These are phyloP conservation scores for Alternaria panax DNA, from an alignment of 2,329 filamentous ascomycete species.

Conservation along the genomic window DNA sequence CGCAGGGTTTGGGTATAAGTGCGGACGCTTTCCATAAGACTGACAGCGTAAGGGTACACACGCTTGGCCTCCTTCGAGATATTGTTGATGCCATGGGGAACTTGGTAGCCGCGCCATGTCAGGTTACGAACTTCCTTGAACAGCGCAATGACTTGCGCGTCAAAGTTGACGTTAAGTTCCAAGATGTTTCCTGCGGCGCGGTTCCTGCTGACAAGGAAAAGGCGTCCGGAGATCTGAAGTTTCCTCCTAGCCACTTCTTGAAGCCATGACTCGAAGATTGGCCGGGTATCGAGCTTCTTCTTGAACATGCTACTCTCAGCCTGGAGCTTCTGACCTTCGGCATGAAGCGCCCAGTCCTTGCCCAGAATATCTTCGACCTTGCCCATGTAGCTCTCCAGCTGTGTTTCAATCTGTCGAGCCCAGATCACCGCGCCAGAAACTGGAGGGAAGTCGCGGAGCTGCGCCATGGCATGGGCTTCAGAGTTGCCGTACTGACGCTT, in stretches of 20 bases:
- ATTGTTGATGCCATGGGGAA: conserved; percentile 92
- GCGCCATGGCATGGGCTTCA: conserved; percentile 97
- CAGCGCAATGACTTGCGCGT: conserved; percentile 93
- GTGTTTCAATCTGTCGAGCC: conserved; percentile 95
- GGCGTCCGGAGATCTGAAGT: conserved; percentile 86
- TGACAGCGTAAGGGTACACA: conserved; percentile 97
- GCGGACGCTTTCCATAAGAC: conserved; percentile 97
- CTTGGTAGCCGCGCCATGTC: conserved; percentile 91
- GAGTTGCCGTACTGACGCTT: conserved; percentile 99
- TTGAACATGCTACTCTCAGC: conserved; percentile 92
- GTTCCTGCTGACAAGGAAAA: conserved; percentile 89
- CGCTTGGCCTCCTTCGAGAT: conserved; percentile 98
- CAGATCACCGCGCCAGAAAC: conserved; percentile 98
- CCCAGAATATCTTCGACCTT: conserved; percentile 99
- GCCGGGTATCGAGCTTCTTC: conserved; percentile 91
- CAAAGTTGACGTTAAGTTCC: conserved; percentile 94
- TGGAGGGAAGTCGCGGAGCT: conserved; percentile 91
- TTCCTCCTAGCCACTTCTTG: conserved; percentile 87
- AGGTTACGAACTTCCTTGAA: conserved; percentile 99
- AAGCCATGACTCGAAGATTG: conserved; percentile 95
- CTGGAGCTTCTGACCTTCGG: conserved; percentile 92
- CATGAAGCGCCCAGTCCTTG: conserved; percentile 90
- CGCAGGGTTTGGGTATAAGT: conserved; percentile 89
- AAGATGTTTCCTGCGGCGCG: conserved; percentile 88
- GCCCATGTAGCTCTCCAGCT: conserved; percentile 95